Base-by-base conservation (phyloP, 2,329 filamentous ascomycete species). In the Colletotrichum simmondsii region DNA sequence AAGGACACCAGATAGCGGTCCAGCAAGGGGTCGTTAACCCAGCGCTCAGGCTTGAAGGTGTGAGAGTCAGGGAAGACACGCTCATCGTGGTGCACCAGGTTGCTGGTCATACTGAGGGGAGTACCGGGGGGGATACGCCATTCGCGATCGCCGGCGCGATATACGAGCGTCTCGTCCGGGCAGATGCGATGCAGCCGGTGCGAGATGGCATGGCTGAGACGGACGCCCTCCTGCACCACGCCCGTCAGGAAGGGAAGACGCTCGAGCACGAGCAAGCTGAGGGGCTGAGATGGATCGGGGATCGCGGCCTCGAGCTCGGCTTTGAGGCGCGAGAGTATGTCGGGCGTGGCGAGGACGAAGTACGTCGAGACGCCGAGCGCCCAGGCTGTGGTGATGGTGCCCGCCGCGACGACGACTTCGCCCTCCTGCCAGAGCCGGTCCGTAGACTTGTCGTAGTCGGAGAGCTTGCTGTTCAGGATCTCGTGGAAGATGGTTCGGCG, bases 21-120 rank as follows among this genome's bases (percentile, higher is more conserved):
- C n/a, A 59, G 57, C n/a, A 24, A 14, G 14, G 28, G 28, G 26
- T 59, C 30, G n/a, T 16, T 26, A 4, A 59, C 28, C 57, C 57
- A 59, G 16, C 57, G 57, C 28, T 59, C 57, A n/a, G 57, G 57
- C 32, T 32, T 59, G 32, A 59, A 59, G 24, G 57, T n/a, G n/a
- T 32, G 28, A 19, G 57, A 59, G 57, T 59, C 57, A 5, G 57
- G 57, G 26, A 59, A 59, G 28, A 59, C 28, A 6, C 32, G 57
- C 32, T 59, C 28, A 4, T 59, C 57, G 14, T 37, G 57, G 57
- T 32, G 57, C n/a, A 59, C 24, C 28, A 32, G 16, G 32, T 32
- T 32, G 28, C 28, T 59, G 26, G 57, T 59, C 57, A 59, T 59
- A 28, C 28, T 32, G 26, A 59, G 28, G 10, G 57, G 57, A n/a